Evolutionary conservation across 179 eudicot genomes (phyloP).

Genomic region (Silene noctiflora): DNA sequence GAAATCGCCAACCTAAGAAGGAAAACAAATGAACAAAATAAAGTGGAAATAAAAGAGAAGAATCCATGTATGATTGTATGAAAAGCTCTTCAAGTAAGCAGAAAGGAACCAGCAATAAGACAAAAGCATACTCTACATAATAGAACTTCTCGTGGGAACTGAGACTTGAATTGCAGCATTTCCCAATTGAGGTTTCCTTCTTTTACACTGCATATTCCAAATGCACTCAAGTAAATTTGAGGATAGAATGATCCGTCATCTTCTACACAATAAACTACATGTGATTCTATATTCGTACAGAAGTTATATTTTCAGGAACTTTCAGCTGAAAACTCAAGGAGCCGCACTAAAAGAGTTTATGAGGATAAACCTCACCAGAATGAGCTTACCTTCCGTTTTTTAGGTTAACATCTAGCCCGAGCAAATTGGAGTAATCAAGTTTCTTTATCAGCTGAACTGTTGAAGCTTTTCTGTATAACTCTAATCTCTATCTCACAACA

Average conservation of each 20-base stretch:
- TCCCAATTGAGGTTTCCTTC: conserved; percentile 97
- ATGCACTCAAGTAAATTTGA: conserved; percentile 3
- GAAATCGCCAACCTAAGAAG: conserved; percentile 81
- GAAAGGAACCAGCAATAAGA: conserved; percentile 1
- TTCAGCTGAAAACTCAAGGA: neutral
- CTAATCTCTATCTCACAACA: conserved; percentile 56
- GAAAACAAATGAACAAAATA: neutral
- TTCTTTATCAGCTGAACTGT: conserved; percentile 63
- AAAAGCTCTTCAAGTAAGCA: conserved; percentile 15
- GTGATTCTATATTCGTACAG: neutral
- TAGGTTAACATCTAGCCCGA: conserved; percentile 77
- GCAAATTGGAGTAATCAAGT: conserved; percentile 73
- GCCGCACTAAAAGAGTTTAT: neutral
- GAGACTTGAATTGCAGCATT: conserved; percentile 87
- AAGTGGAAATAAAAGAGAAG: conserved; percentile 2
- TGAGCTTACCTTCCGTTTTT: conserved; percentile 63
- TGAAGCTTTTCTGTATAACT: conserved; percentile 73
- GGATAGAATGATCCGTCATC: neutral
- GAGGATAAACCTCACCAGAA: neutral
- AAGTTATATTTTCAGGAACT: neutral
- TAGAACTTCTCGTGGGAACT: conserved; percentile 94
- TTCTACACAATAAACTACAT: neutral
- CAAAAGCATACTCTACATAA: conserved; percentile 76
- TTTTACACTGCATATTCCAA: conserved; percentile 59
- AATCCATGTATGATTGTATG: conserved; percentile 1